Conservation (phyloP, 225 moss, liverwort and hornwort genomes). For the Physcomitrium patens region DNA sequence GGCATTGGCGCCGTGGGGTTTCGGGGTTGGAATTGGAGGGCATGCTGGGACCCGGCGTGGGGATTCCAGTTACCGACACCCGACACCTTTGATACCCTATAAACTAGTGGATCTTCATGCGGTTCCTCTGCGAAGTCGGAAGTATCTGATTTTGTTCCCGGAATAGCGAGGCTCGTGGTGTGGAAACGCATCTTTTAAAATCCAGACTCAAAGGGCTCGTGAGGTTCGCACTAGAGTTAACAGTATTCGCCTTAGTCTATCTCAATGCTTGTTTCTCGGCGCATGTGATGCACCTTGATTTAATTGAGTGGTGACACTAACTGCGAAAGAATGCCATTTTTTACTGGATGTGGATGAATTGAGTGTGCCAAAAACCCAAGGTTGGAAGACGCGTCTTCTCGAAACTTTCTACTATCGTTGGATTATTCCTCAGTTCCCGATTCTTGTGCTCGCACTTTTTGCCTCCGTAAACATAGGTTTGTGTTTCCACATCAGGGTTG, state of each 20-base stretch:
- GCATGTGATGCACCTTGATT: too few species aligned
- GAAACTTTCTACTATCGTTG: neutral
- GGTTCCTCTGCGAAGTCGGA: conserved; percentile 17
- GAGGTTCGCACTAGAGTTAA: neutral
- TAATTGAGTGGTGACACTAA: too few species aligned
- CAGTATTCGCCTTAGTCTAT: neutral
- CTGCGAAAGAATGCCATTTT: too few species aligned
- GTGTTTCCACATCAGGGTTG: neutral
- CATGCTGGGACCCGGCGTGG: neutral
- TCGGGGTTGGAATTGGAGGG: conserved; percentile 26
- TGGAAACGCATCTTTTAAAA: conserved; percentile 7
- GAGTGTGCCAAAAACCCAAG: too few species aligned
- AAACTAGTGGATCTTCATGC: conserved; percentile 25
- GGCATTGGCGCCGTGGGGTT: conserved; percentile 34
- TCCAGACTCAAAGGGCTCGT: neutral
- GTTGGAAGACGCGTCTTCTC: too few species aligned
- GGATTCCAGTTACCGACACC: conserved; percentile 37
- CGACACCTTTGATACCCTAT: neutral
- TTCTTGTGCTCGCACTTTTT: too few species aligned
- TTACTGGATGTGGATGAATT: too few species aligned
- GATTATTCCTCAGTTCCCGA: neutral
- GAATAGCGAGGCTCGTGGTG: neutral
- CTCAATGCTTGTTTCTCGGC: too few species aligned
- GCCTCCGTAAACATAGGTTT: too few species aligned
- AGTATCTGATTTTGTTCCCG: conserved; percentile 2